Base-by-base conservation (phyloP, 345 rosid genomes). In the Rubroshorea leprosula region DNA sequence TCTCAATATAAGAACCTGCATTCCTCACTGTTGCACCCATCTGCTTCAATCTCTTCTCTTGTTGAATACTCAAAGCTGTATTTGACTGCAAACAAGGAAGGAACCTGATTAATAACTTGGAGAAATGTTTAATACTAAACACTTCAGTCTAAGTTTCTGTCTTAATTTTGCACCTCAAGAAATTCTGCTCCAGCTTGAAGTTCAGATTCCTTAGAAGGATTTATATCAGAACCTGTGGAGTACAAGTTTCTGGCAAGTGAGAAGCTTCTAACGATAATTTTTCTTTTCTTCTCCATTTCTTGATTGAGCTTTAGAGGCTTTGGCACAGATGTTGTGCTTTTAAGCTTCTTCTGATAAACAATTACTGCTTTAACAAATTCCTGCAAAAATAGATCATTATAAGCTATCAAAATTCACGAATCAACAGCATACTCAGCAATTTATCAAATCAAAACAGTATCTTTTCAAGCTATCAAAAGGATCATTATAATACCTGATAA, bases 11-110 rank as follows among this genome's bases (percentile, higher is more conserved):
- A 25, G 79, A 79, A 18, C 86, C 76, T 18, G 73, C 91, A 17
- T 91, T 85, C 65, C 98, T 85, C 67, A 87, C 86, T 4, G 98
- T 91, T 6, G 94, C 97, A 8, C 97, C 97, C 85, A 90, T 90
- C 75, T 90, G 91, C 83, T 87, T 85, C 61, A 90, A 55, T 70
- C 97, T 80, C 4, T 29, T 82, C 80, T 90, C 94, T 66, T 90
- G 97, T 55, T 87, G 83, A 49, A 62, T 35, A 52, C 89, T 87
- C 66, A 83, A 60, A 0, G 84, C 89, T 0, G 83, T 85, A 57
- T 87, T 87, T 5, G 89, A 85, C 94, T 85, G 81, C 72, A 70
- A 5, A n/a, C 50, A 61, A 38, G 62, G 51, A 47, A 35, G 41
- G 12, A 35, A 35, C 41, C 9, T 1, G 41, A 1, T 35, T 35